Evolutionary conservation across 1,284 basidiomycete species (phyloP), one percentile per base, ranked within the genome.

Genomic region (Sporisorium reilianum): DNA sequence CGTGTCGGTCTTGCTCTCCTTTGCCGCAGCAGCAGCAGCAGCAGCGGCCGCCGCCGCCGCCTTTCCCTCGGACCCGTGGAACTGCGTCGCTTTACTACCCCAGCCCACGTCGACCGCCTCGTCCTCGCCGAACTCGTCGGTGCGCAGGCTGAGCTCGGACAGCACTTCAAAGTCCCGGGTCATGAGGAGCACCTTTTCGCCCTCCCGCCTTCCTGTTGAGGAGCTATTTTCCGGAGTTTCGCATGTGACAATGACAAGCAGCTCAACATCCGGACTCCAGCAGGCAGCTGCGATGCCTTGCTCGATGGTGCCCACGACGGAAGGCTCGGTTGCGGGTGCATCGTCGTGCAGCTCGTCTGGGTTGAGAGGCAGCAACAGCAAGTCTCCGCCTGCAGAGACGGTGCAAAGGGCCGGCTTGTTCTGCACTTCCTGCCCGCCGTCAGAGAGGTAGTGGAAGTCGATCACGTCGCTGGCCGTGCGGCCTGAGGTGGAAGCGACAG

Each of bases 51-150:
- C 80, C 0, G 93, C 93, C 5, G 93, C 93, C 10, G 89, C 87
- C 85, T 98, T 99, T 30, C 97, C 97, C 5, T 95, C 88, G 0
- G 94, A 95, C 14, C 97, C 97, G 79, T 98, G 95, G 84, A 99
- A 99, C 84, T 99, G 97, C 0, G 97, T 99, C 79, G 92, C 89
- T 82, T 96, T 97, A 5, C 93, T 93, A 30, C 97, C 97, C 97
- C 97, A 99, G 10, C 97, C 97, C 58, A 98, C 93, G 77, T 95
- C 93, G 79, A 97, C 93, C 7, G 93, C 93, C 41, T 90, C 89
- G 84, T 94, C 94, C 88, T 95, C 91, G 45, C 96, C 96, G 75
- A 95, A 95, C 44, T 93, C 92, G 40, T 88, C 84, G 0, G 90
- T 89, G 62, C 91, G 88, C 1, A 97, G 85, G 0, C 90, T 88